phyloP scores from a whole-genome alignment of 108 stramenopile species.

The Nitzschia palea region DNA sequence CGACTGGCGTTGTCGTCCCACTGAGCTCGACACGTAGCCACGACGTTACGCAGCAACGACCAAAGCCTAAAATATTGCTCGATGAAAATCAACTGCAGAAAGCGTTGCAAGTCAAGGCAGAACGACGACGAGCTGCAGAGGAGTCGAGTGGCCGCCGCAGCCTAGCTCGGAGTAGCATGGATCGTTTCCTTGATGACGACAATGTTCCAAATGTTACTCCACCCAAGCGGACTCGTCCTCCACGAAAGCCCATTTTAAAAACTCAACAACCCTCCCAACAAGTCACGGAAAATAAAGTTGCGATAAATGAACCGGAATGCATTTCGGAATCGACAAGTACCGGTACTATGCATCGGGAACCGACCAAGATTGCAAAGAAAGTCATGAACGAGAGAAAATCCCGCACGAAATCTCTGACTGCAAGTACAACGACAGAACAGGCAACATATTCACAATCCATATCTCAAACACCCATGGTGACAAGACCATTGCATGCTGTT shows the following conservation, averaged over 20 bases:
- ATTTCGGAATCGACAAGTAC: too few relatives aligned
- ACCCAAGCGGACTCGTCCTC: not conserved
- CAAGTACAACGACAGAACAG: not conserved
- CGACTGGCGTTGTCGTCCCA: too few relatives aligned
- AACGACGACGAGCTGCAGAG: not conserved
- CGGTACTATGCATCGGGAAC: too few relatives aligned
- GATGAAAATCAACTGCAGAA: not conserved
- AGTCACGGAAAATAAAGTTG: not conserved
- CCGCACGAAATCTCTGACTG: not conserved
- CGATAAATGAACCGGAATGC: too few relatives aligned
- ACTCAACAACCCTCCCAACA: not conserved
- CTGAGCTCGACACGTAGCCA: not conserved
- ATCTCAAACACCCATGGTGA: not conserved
- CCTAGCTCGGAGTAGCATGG: not conserved
- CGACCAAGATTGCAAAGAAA: not conserved
- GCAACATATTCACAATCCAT: not conserved
- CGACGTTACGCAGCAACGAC: not conserved
- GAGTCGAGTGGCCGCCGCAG: not conserved
- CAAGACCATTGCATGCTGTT: too few relatives aligned
- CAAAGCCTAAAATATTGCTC: not conserved
- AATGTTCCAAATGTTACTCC: not conserved
- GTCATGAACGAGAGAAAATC: not conserved
- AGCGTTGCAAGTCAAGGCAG: constrained; percentile 3
- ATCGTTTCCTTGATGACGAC: not conserved
- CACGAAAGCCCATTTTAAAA: not conserved